Conservation (phyloP, 1,284 basidiomycete genomes). For the Bjerkandera adusta region DNA sequence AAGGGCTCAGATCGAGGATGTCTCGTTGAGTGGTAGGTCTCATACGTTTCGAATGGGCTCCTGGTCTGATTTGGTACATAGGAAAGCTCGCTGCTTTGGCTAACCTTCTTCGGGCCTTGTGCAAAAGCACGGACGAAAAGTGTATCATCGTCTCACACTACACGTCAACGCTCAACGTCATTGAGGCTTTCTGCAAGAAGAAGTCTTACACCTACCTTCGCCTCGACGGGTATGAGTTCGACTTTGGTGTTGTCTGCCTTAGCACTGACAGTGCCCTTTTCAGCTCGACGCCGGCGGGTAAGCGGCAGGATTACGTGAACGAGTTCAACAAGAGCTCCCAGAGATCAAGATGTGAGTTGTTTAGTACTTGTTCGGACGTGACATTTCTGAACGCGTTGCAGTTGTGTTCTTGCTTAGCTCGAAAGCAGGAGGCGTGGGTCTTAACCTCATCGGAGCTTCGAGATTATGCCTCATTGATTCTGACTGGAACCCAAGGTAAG, state of each 20-base stretch:
- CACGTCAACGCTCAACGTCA: slow-evolving; percentile 88
- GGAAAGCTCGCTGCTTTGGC: slow-evolving; percentile 84
- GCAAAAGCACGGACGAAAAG: slow-evolving; percentile 83
- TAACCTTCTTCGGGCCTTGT: slow-evolving; percentile 66
- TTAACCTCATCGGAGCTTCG: slow-evolving; percentile 91
- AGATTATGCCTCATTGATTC: slow-evolving; percentile 85
- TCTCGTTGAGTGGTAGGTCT: slow-evolving; percentile 70
- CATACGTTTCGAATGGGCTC: slow-evolving; percentile 1
- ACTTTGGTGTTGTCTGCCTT: slow-evolving; percentile 4
- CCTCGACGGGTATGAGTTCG: slow-evolving; percentile 74
- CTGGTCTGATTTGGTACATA: slow-evolving; percentile 28
- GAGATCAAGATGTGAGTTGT: slow-evolving; percentile 59
- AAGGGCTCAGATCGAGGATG: slow-evolving; percentile 60
- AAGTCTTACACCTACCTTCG: slow-evolving; percentile 80
- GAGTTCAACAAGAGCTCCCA: slow-evolving; percentile 77
- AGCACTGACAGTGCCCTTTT: slow-evolving; percentile 6
- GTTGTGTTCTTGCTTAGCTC: slow-evolving; percentile 93
- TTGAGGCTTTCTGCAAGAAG: slow-evolving; percentile 84
- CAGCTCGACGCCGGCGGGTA: slow-evolving; percentile 77
- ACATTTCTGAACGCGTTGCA: slow-evolving; percentile 28
- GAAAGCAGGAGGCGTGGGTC: slow-evolving; percentile 93
- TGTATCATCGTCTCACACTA: slow-evolving; percentile 90
- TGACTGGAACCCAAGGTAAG: slow-evolving; percentile 93
- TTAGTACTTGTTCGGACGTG: slow-evolving; percentile 1
- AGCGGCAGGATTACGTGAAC: slow-evolving; percentile 84